Conservation (phyloP, 2,329 filamentous ascomycete species). For the Colletotrichum ledebouriae region DNA sequence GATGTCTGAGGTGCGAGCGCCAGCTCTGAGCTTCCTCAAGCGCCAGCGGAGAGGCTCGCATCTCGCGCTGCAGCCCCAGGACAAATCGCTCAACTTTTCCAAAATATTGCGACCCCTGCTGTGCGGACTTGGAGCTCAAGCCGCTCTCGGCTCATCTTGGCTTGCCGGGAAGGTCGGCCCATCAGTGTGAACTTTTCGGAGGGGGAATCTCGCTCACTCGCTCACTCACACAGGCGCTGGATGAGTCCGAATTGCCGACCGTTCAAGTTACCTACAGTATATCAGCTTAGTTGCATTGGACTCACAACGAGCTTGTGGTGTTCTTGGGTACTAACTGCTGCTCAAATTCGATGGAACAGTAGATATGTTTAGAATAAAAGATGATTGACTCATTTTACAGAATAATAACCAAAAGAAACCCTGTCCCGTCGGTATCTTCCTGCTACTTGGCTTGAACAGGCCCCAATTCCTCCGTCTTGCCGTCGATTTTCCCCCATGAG, state of each 20-base stretch:
- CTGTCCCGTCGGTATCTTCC: conserved; percentile 28
- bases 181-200: background rate
- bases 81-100: conserved; percentile 6
- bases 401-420: background rate
- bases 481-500: conserved; percentile 27
- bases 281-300: too few species aligned
- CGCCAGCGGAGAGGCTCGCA: too few species aligned
- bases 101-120: conserved; percentile 29
- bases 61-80: conserved; percentile 25
- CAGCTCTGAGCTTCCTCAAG: conserved; percentile 19
- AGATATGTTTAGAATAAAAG: too few species aligned
- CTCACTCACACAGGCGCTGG: background rate
- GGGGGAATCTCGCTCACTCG: background rate
- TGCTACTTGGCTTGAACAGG: conserved; percentile 6
- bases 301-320: too few species aligned
- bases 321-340: too few species aligned
- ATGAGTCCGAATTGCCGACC: background rate
- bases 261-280: too few species aligned
- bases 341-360: too few species aligned
- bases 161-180: conserved; percentile 11
- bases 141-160: conserved; percentile 22
- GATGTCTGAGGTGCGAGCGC: conserved; percentile 1
- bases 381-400: conserved; percentile 14
- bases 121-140: conserved; percentile 17
- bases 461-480: conserved; percentile 17